Conservation (phyloP, 495 filamentous ascomycete genomes). For the Aspergillus avenaceus region DNA sequence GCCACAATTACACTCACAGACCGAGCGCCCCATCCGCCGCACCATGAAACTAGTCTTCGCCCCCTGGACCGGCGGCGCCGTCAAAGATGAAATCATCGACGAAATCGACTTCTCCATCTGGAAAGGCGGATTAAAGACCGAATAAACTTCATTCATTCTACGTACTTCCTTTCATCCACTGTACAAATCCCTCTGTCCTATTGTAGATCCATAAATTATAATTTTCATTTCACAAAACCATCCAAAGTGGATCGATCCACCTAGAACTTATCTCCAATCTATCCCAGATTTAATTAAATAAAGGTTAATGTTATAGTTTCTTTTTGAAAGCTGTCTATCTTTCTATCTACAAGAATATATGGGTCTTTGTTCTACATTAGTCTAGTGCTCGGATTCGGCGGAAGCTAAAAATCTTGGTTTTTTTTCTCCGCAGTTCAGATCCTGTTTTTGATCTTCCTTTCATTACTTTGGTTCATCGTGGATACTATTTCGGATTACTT, state of each 20-base stretch:
- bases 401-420: too few relatives aligned
- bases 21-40: constrained; percentile 36
- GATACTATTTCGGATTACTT: background rate
- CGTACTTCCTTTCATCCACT: background rate
- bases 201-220: too few relatives aligned
- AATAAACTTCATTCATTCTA: background rate
- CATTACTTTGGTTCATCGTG: background rate
- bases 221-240: too few relatives aligned
- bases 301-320: too few relatives aligned
- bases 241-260: too few relatives aligned
- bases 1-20: background rate
- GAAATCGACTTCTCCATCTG: constrained; percentile 50
- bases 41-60: constrained; percentile 81
- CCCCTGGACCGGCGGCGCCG: constrained; percentile 50
- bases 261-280: too few relatives aligned
- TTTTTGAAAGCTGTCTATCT: too few relatives aligned
- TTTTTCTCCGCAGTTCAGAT: constrained; percentile 2
- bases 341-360: too few relatives aligned
- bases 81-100: constrained; percentile 6
- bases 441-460: background rate
- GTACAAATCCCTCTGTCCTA: background rate
- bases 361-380: too few relatives aligned
- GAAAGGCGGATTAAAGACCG: constrained; percentile 39
- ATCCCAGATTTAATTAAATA: too few relatives aligned
- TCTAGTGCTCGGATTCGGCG: too few relatives aligned